Conservation (phyloP, 2,329 filamentous ascomycete species). For the Talaromyces piceae region DNA sequence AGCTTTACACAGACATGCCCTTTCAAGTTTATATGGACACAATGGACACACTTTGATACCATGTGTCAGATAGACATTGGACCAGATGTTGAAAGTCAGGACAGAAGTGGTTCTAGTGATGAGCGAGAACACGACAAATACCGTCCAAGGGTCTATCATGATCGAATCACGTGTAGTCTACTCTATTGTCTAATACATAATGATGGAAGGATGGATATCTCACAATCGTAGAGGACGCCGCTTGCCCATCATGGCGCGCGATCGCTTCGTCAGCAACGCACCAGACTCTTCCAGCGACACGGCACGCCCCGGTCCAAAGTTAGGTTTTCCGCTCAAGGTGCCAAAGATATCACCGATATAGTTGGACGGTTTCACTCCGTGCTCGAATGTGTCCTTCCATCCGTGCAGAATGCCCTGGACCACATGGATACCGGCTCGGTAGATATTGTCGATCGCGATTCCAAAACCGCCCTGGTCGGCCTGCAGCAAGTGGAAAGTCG, state of each 20-base stretch:
- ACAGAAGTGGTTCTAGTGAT: too few species aligned
- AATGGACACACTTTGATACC: too few species aligned
- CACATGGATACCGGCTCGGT: constrained; percentile 57
- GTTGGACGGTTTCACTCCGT: constrained; percentile 53
- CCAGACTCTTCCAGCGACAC: constrained; percentile 16
- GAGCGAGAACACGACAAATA: too few species aligned
- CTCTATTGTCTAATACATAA: too few species aligned
- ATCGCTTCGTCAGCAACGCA: constrained; percentile 12
- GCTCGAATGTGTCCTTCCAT: constrained; percentile 54
- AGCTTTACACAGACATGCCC: too few species aligned
- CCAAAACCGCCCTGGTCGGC: constrained; percentile 57
- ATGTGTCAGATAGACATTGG: too few species aligned
- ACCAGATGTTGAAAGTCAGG: too few species aligned
- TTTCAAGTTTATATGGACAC: too few species aligned
- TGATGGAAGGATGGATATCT: background rate
- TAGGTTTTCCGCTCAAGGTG: constrained; percentile 52
- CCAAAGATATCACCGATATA: constrained; percentile 68
- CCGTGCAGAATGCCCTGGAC: constrained; percentile 54
- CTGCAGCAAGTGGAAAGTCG: constrained; percentile 53
- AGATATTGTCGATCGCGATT: constrained; percentile 60
- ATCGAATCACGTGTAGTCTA: too few species aligned
- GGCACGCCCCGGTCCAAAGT: constrained; percentile 47
- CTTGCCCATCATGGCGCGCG: background rate
- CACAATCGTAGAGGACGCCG: background rate
- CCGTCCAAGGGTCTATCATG: too few species aligned